phyloP scores from a whole-genome alignment of 768 basidiomycete species.

The Rubroboletus satanas region DNA sequence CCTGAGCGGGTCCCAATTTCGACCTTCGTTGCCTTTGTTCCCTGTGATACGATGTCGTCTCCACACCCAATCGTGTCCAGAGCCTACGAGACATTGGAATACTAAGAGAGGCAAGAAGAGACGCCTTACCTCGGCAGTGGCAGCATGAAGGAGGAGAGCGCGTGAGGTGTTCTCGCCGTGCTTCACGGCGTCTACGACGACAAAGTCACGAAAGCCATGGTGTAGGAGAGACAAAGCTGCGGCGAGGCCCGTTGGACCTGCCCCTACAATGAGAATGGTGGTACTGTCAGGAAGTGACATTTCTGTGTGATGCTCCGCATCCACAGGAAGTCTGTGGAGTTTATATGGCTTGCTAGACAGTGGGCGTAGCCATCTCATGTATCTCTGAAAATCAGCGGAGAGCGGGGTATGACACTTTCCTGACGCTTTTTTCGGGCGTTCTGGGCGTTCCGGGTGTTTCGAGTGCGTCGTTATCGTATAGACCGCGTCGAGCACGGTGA shows the following conservation, averaged over 20 bases:
- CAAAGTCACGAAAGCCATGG: constrained; percentile 40
- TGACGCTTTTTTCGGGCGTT: too few species aligned
- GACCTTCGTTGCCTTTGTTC: constrained; percentile 29
- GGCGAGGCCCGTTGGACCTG: constrained; percentile 48
- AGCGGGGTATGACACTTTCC: too few species aligned
- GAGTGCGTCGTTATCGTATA: too few species aligned
- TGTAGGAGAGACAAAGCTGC: constrained; percentile 45
- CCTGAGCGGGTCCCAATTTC: constrained; percentile 32
- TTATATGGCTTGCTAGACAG: too few species aligned
- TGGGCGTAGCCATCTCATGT: too few species aligned
- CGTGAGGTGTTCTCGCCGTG: constrained; percentile 42
- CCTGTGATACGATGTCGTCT: constrained; percentile 36
- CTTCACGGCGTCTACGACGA: constrained; percentile 40
- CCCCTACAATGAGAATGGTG: constrained; percentile 48
- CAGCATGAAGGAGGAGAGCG: constrained; percentile 48
- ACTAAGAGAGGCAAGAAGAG: not conserved
- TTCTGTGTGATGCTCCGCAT: not conserved
- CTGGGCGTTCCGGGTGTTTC: too few species aligned
- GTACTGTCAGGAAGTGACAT: constrained; percentile 35
- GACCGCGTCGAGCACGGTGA: too few species aligned
- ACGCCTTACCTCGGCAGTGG: constrained; percentile 45
- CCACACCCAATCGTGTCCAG: constrained; percentile 44
- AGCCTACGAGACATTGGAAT: constrained; percentile 9
- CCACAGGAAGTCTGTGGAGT: too few species aligned
- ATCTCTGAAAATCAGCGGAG: too few species aligned